These are phyloP conservation scores for Ceratocystis huliohia DNA, from an alignment of 2,329 filamentous ascomycete species.

Conservation along the genomic window DNA sequence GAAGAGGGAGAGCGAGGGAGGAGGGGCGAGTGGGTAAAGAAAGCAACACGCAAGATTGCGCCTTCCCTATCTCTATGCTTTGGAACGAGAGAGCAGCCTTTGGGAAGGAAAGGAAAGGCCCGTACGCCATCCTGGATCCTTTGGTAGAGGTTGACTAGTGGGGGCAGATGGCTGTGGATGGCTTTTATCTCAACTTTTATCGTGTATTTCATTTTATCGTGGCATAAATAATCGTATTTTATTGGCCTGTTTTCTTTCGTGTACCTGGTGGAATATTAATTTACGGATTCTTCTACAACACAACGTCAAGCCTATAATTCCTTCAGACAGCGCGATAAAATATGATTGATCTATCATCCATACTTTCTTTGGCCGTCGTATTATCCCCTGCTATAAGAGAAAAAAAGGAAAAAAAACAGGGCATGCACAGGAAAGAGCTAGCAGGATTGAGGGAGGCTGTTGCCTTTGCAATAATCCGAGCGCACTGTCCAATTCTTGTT, in stretches of 20 bases:
- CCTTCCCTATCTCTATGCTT: slow-evolving; percentile 8
- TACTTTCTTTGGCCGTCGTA: background rate
- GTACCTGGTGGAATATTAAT: background rate
- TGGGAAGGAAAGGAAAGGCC: background rate
- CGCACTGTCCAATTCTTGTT: slow-evolving; percentile 1
- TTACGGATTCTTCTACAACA: background rate
- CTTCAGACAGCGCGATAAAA: background rate
- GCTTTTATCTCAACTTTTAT: no score
- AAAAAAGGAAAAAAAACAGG: slow-evolving; percentile 1
- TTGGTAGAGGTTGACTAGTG: background rate
- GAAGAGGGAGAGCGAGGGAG: background rate
- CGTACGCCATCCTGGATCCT: background rate
- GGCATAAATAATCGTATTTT: background rate
- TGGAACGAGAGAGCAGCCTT: background rate
- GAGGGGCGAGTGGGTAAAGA: background rate
- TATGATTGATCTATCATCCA: background rate
- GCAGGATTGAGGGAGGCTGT: background rate
- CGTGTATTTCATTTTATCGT: no score
- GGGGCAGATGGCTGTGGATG: background rate
- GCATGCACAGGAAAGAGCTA: background rate
- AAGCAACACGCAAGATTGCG: background rate
- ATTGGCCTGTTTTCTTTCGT: background rate
- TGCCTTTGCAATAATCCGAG: background rate
- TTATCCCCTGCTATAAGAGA: background rate
- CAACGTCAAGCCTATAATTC: background rate